Evolutionary conservation across 768 basidiomycete species (phyloP).

Genomic region (Pholiota molesta): DNA sequence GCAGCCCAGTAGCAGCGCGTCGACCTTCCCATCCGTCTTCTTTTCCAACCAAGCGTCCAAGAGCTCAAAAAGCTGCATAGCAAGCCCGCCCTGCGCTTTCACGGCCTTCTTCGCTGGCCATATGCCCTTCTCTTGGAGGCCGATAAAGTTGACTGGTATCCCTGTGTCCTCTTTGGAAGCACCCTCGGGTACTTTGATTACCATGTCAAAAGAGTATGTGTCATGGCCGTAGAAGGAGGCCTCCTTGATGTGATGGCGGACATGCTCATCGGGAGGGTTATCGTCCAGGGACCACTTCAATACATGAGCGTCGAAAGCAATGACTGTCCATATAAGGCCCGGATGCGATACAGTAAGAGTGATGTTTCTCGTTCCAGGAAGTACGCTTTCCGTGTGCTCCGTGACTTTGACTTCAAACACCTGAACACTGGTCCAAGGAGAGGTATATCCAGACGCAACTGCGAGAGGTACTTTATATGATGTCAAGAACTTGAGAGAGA

Average conservation of each 20-base stretch:
- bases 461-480: conserved; percentile 79
- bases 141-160: conserved; percentile 74
- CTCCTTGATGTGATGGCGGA: conserved; percentile 90
- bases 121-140: conserved; percentile 82
- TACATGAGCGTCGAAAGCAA: conserved; percentile 92
- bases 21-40: conserved; percentile 65
- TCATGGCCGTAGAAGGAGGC: conserved; percentile 83
- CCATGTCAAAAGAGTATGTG: conserved; percentile 73
- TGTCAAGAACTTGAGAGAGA: conserved; percentile 67
- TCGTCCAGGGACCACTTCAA: conserved; percentile 82
- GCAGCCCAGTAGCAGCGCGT: conserved; percentile 69
- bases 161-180: conserved; percentile 8
- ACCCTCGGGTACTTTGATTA: conserved; percentile 53
- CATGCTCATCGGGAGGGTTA: conserved; percentile 73
- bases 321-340: conserved; percentile 86
- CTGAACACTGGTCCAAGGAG: conserved; percentile 45
- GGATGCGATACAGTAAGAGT: conserved; percentile 76
- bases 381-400: conserved; percentile 56
- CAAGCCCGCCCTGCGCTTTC: conserved; percentile 52
- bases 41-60: conserved; percentile 77
- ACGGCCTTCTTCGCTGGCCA: conserved; percentile 73
- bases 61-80: conserved; percentile 74
- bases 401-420: conserved; percentile 58
- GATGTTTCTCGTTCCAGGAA: conserved; percentile 67
- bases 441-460: conserved; percentile 48